Conservation (phyloP, 805 yeast species). For the Priceomyces carsonii region DNA sequence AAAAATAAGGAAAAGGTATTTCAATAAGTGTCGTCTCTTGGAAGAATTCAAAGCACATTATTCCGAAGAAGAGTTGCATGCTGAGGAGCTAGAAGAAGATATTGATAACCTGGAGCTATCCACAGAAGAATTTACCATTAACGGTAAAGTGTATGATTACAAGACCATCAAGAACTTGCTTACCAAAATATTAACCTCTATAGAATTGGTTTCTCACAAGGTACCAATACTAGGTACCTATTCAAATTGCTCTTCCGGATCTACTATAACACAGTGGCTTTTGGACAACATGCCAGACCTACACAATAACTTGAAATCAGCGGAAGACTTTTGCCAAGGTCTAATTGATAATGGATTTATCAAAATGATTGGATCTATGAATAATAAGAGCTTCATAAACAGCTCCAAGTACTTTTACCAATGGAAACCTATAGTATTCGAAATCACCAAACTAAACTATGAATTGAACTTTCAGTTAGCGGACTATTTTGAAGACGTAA, state of each 20-base stretch:
- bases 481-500: constrained; percentile 43
- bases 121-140: constrained; percentile 27
- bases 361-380: constrained; percentile 63
- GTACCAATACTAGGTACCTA: constrained; percentile 73
- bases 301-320: constrained; percentile 51
- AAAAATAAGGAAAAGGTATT: constrained; percentile 64
- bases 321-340: constrained; percentile 76
- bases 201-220: constrained; percentile 55
- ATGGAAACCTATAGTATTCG: constrained; percentile 74
- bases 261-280: constrained; percentile 61
- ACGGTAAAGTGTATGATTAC: constrained; percentile 28
- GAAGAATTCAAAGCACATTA: constrained; percentile 61
- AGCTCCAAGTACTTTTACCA: constrained; percentile 75
- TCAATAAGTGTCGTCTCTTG: constrained; percentile 71
- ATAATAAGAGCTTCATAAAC: constrained; percentile 61
- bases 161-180: constrained; percentile 35
- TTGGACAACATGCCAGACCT: constrained; percentile 45
- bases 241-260: constrained; percentile 61
- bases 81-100: constrained; percentile 27
- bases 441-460: constrained; percentile 32
- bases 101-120: constrained; percentile 11
- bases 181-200: constrained; percentile 29
- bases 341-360: constrained; percentile 61
- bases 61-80: constrained; percentile 42
- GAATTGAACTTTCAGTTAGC: constrained; percentile 8